Base-by-base conservation (phyloP, 768 basidiomycete genomes). In the Pleurotus eryngii region DNA sequence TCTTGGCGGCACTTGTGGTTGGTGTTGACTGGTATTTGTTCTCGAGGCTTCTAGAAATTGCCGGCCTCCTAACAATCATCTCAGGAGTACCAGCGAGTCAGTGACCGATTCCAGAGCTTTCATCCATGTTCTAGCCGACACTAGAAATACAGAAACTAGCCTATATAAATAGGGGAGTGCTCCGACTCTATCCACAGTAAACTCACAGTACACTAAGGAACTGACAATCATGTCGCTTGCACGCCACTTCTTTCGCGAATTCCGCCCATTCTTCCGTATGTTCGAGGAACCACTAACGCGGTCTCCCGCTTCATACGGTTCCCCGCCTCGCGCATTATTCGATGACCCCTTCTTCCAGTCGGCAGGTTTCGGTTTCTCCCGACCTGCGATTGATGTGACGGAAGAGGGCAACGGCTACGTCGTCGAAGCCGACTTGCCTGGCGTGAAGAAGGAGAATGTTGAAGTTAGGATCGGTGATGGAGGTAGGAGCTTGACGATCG, bases 381-480 rank as follows among this genome's bases (percentile, higher is more conserved):
- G 79, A 26, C 87, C 89, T 14, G 81, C 85, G 0, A 75, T 92
- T 5, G 89, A 92, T 60, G 68, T 92, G 6, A 75, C 78, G 3
- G 90, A 92, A 61, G 79, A 85, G 57, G 82, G 79, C 1, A 76
- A 84, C 67, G 74, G 77, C 40, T 91, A 87, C 61, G 60, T 89
- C 51, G 73, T 92, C 42, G 86, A 91, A 64, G 88, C 89, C 1
- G 90, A 92, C 64, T 64, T 92, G 24, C 90, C 90, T 18, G 89
- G 90, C 0, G 83, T 92, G 24, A 85, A 82, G 68, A 90, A 86
- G 74, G 89, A 91, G 62, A 84, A 90, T 63, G 66, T 91, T 7
- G 80, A 89, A 56, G 79, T 92, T 50, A 78, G 82, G 6, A 75
- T 92, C 57, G 87, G 87, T 7, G 85, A 90, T 56, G 81, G 79